Percentiles rank a stretch among this genome's conserved stretches.
These are phyloP conservation scores for Botryotinia calthae DNA, from an alignment of 2,329 filamentous ascomycete species.

Conservation along the genomic window DNA sequence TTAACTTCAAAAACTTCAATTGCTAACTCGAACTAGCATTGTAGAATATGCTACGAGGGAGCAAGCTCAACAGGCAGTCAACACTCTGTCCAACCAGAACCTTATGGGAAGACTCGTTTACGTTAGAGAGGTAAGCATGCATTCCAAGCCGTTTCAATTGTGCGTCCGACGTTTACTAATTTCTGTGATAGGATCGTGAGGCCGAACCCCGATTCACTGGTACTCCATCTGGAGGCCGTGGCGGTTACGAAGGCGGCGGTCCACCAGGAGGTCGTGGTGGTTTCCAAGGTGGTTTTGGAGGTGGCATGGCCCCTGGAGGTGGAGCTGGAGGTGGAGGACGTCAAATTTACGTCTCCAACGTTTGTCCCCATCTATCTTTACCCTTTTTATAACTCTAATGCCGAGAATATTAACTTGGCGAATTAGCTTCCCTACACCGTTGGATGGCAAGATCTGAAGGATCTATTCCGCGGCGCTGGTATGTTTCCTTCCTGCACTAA, in stretches of 20 bases:
- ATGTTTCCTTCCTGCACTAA: slow-evolving; percentile 47
- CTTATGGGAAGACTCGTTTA: slow-evolving; percentile 98
- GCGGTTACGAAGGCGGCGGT: slow-evolving; percentile 48
- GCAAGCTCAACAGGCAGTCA: slow-evolving; percentile 96
- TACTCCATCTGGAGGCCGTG: slow-evolving; percentile 61
- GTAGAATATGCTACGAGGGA: slow-evolving; percentile 99
- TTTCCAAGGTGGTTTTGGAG: slow-evolving; percentile 41
- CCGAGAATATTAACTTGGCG: slow-evolving; percentile 41
- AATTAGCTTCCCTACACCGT: slow-evolving; percentile 89
- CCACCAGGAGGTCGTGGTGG: slow-evolving; percentile 20
- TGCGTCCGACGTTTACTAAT: slow-evolving; percentile 4
- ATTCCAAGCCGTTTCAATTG: slow-evolving; percentile 1
- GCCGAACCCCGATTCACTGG: slow-evolving; percentile 92
- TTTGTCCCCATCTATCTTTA: slow-evolving; percentile 59
- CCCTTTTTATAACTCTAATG: slow-evolving; percentile 34
- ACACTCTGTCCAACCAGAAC: slow-evolving; percentile 98
- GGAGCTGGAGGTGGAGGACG: slow-evolving; percentile 66
- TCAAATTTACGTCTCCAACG: slow-evolving; percentile 97
- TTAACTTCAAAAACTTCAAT: background rate
- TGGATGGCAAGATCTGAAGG: slow-evolving; percentile 98
- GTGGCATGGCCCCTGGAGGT: slow-evolving; percentile 47
- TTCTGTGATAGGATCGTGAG: slow-evolving; percentile 75
- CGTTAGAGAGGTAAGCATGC: slow-evolving; percentile 78
- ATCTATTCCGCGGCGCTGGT: slow-evolving; percentile 98
- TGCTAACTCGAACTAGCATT: slow-evolving; percentile 63